Percentiles rank a stretch among this genome's conserved stretches.
Conservation (phyloP, 306 rosid species). For the Glycine tomentella region DNA sequence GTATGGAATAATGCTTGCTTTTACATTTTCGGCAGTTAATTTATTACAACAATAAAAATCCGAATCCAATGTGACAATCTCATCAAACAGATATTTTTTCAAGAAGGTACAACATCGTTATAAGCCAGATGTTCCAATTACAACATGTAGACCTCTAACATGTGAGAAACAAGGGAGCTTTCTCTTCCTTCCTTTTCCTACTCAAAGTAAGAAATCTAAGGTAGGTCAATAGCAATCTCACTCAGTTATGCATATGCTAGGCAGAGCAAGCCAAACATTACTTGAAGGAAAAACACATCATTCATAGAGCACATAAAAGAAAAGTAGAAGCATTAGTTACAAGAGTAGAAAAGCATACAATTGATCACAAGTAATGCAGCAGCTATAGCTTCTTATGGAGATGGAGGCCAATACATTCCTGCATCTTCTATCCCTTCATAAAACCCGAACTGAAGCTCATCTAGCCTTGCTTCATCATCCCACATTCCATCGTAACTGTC, state of each 20-base stretch:
- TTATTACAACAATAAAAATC: neutral
- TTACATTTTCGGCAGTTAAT: constrained; percentile 37
- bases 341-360: constrained; percentile 45
- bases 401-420: constrained; percentile 85
- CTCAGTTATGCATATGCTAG: constrained; percentile 20
- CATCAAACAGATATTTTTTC: constrained; percentile 10
- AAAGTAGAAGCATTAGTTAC: constrained; percentile 52
- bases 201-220: constrained; percentile 25
- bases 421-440: constrained; percentile 81
- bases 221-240: constrained; percentile 3
- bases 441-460: constrained; percentile 84
- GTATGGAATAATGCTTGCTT: constrained; percentile 22
- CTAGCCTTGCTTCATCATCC: constrained; percentile 77
- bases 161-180: constrained; percentile 5
- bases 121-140: constrained; percentile 18
- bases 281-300: constrained; percentile 53
- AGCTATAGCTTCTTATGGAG: constrained; percentile 61
- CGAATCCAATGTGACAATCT: neutral
- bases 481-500: constrained; percentile 74
- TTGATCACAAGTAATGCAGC: constrained; percentile 38
- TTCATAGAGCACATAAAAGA: constrained; percentile 46
- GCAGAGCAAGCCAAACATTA: constrained; percentile 47
- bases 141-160: neutral
- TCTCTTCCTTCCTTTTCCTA: constrained; percentile 12
- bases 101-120: neutral